These are phyloP conservation scores for Aspergillus glaucus DNA, from an alignment of 2,329 filamentous ascomycete species.

Conservation along the genomic window DNA sequence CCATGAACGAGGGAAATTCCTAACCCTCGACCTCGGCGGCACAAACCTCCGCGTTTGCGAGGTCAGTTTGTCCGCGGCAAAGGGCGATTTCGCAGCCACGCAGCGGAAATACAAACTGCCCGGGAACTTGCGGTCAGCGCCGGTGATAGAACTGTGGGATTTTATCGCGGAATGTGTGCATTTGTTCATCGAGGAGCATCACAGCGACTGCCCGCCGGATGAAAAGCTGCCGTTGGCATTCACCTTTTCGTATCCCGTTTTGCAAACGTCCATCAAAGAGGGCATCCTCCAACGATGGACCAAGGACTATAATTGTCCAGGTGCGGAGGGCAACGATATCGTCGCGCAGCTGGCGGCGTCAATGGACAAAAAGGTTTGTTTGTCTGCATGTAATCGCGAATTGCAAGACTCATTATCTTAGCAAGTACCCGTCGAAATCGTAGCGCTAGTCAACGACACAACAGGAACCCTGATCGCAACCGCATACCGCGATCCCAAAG, in stretches of 20 bases:
- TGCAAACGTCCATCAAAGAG: slow-evolving; percentile 77
- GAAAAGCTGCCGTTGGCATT: slow-evolving; percentile 67
- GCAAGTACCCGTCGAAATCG: slow-evolving; percentile 77
- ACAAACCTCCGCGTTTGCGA: slow-evolving; percentile 86
- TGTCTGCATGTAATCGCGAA: not conserved
- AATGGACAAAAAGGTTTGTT: slow-evolving; percentile 54
- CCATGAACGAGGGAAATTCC: slow-evolving; percentile 69
- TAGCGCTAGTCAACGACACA: slow-evolving; percentile 87
- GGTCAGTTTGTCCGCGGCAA: slow-evolving; percentile 69
- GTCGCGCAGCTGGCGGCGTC: slow-evolving; percentile 75
- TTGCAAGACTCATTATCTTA: slow-evolving; percentile 26
- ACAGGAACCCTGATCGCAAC: slow-evolving; percentile 90
- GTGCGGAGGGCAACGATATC: slow-evolving; percentile 80
- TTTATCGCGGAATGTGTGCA: slow-evolving; percentile 79
- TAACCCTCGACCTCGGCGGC: slow-evolving; percentile 84
- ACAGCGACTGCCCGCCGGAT: slow-evolving; percentile 39
- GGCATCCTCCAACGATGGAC: slow-evolving; percentile 85
- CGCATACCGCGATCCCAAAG: slow-evolving; percentile 76
- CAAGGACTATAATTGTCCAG: slow-evolving; percentile 81
- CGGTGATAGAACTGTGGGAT: slow-evolving; percentile 73
- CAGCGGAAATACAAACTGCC: slow-evolving; percentile 86
- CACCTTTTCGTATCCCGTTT: slow-evolving; percentile 85
- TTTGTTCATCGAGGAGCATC: slow-evolving; percentile 72
- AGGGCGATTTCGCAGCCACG: slow-evolving; percentile 75
- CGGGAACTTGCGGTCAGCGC: slow-evolving; percentile 71